phyloP scores from a whole-genome alignment of 139 green algal species.

The Asterochloris sp. region DNA sequence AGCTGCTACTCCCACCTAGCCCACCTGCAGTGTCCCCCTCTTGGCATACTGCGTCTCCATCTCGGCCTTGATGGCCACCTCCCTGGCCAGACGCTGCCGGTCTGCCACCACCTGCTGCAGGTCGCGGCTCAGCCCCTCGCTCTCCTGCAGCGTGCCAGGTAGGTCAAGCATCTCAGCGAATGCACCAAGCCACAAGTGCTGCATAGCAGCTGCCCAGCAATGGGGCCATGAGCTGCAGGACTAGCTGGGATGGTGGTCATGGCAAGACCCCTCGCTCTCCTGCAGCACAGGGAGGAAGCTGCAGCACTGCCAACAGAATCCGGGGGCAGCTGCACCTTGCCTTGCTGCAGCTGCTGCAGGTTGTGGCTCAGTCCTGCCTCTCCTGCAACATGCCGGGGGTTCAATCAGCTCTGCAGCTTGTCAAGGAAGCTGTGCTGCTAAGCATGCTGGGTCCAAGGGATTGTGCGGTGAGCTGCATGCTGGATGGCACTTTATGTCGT shows the following conservation, averaged over 20 bases:
- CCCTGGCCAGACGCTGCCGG: constrained; percentile 50
- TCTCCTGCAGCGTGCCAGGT: constrained; percentile 52
- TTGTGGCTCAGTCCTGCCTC: no score
- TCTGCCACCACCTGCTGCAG: constrained; percentile 65
- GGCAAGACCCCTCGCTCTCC: no score
- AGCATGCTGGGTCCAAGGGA: no score
- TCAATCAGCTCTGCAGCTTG: no score
- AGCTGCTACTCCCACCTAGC: background rate
- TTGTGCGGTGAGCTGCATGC: no score
- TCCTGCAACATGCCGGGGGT: no score
- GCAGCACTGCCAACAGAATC: no score
- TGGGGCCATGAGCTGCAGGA: background rate
- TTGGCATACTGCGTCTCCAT: constrained; percentile 76
- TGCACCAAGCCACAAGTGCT: background rate
- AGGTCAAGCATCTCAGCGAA: background rate
- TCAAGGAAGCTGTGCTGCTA: no score
- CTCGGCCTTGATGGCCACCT: constrained; percentile 67
- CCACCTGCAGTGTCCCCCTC: constrained; percentile 64
- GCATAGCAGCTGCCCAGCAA: background rate
- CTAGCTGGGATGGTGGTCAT: no score
- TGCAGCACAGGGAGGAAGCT: no score
- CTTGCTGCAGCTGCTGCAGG: background rate
- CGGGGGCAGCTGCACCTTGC: no score
- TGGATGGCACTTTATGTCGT: no score
- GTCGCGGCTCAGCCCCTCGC: constrained; percentile 63